Evolutionary conservation across 1,284 basidiomycete species (phyloP).

Genomic region (Malassezia brasiliensis): DNA sequence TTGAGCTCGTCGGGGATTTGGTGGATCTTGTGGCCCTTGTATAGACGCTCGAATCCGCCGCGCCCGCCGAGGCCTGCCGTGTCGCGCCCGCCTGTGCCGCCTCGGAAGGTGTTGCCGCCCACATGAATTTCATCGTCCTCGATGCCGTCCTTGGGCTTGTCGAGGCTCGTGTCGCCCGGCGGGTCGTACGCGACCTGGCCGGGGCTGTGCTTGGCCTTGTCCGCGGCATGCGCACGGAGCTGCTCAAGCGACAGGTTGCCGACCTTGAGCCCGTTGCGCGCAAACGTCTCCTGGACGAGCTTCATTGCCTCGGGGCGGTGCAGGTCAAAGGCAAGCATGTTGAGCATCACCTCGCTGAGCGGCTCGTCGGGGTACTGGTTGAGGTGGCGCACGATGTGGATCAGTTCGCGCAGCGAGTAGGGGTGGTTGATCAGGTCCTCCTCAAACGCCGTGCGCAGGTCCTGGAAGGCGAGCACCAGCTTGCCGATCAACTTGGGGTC

Average conservation of each 20-base stretch:
- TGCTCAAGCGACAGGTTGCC: constrained; percentile 33
- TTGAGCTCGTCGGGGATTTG: constrained; percentile 46
- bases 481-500: constrained; percentile 30
- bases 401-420: constrained; percentile 48
- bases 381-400: constrained; percentile 49
- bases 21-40: constrained; percentile 44
- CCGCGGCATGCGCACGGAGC: constrained; percentile 24
- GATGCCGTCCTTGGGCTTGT: constrained; percentile 47
- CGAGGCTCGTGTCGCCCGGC: constrained; percentile 28
- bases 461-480: constrained; percentile 47
- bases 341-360: constrained; percentile 47
- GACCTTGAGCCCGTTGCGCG: constrained; percentile 34
- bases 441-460: constrained; percentile 47
- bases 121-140: constrained; percentile 44
- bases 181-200: constrained; percentile 27
- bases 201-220: constrained; percentile 14
- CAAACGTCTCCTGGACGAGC: constrained; percentile 37
- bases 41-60: constrained; percentile 41
- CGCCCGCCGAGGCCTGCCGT: constrained; percentile 48
- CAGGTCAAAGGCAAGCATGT: constrained; percentile 49
- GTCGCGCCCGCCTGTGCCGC: constrained; percentile 48
- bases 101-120: constrained; percentile 49
- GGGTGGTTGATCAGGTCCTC: constrained; percentile 45
- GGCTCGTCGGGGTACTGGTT: constrained; percentile 44
- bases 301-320: constrained; percentile 47